Evolutionary conservation across 164 flowering plant species (phyloP).

Genomic region (Piper betle): DNA sequence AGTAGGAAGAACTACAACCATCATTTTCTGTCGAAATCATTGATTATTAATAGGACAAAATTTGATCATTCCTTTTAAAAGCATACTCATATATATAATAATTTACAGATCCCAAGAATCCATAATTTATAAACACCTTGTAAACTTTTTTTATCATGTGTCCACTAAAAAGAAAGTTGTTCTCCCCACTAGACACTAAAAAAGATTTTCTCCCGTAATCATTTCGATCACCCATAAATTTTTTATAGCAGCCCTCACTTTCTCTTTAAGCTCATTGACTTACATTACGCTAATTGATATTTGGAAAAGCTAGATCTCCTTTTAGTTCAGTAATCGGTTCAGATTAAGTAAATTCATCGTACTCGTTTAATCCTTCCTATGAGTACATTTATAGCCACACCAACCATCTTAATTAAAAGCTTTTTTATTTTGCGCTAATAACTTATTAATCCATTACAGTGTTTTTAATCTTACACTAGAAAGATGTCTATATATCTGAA

Average conservation of each 20-base stretch:
- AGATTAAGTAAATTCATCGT: no score
- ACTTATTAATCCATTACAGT: no score
- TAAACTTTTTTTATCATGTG: slow-evolving; percentile 5
- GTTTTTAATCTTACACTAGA: no score
- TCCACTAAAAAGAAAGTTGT: slow-evolving; percentile 10
- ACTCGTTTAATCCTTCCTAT: no score
- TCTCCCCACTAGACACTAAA: slow-evolving; percentile 4
- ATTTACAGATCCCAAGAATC: slow-evolving; percentile 23
- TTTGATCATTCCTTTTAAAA: background rate
- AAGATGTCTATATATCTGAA: no score
- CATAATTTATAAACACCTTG: slow-evolving; percentile 6
- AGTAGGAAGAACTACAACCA: slow-evolving; percentile 11
- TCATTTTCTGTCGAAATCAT: slow-evolving; percentile 20
- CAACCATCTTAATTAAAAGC: no score
- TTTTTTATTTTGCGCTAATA: no score
- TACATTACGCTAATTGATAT: background rate
- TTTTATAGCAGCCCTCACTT: background rate
- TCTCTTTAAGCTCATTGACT: no score
- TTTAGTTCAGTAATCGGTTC: no score
- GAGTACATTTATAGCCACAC: no score
- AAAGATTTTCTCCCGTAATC: background rate
- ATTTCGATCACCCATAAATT: background rate
- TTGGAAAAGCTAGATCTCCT: background rate
- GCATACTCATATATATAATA: slow-evolving; percentile 3
- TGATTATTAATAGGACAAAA: slow-evolving; percentile 1